Base-by-base conservation (phyloP, 2,329 filamentous ascomycete species). In the Trichoderma sp. region DNA sequence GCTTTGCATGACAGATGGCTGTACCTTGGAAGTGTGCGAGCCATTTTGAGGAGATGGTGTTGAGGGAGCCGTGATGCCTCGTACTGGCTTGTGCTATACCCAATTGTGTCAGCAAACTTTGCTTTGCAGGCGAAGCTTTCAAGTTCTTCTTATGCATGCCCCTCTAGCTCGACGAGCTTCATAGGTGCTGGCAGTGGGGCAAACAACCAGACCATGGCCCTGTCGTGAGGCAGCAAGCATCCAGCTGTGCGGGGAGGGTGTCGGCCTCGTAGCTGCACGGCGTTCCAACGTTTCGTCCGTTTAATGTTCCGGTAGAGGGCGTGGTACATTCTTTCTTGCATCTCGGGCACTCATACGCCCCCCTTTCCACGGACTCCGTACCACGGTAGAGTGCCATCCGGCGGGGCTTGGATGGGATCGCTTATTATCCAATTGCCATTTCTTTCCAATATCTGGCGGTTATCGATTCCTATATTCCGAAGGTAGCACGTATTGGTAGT, bases 221-320 rank as follows among this genome's bases (percentile, higher is more conserved):
- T 64, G 38, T 73, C 24, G 41, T 53, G 69, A 53, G 64, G 59
- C 69, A 64, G 59, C 59, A 50, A 14, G 62, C 62, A 33, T 73
- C 27, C 27, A 72, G 60, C 60, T 73, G 71, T 27, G 60, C 29
- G 21, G 41, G 71, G 71, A 73, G 71, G 45, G 69, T 56, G 71
- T 65, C 16, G 71, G 60, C 41, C 71, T 73, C 27, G 71, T 56
- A 38, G 45, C 59, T 72, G 56, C 68, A 72, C n/a, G 38, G 38
- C 9, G 41, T 27, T 21, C n/a, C 59, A 63, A 60, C 9, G 53
- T 71, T 56, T 71, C 33, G 7, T 60, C 67, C 53, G 33, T 45
- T 45, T 29, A 71, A 62, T 60, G 33, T 45, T 62, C 56, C 56
- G 69, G 69, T 29, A 50, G 56, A 64, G 59, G 59, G 69, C 35